Evolutionary conservation across 1,139 yeast genomes (phyloP).

Genomic region (Pichia sp.): DNA sequence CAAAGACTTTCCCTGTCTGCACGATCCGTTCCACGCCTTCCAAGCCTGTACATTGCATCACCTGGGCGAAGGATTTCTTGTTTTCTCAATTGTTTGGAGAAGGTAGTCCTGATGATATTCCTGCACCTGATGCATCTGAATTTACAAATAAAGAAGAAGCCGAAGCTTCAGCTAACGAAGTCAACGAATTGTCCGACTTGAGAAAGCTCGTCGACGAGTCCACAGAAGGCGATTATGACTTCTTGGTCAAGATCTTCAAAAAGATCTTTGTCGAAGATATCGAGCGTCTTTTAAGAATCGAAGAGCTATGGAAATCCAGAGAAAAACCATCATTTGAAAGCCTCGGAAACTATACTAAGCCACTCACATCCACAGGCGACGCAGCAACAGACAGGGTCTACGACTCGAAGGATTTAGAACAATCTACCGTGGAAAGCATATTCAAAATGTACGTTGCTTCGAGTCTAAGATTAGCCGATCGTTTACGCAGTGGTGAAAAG

Average conservation of each 20-base stretch:
- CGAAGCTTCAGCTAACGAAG: conserved; percentile 65
- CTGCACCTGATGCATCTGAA: conserved; percentile 43
- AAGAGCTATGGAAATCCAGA: conserved; percentile 77
- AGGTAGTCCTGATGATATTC: conserved; percentile 26
- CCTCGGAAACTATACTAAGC: not conserved
- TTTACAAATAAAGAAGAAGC: conserved; percentile 68
- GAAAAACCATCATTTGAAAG: conserved; percentile 46
- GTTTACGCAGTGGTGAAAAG: conserved; percentile 43
- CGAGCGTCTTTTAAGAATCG: conserved; percentile 66
- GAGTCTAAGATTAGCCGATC: conserved; percentile 46
- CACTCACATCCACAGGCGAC: conserved; percentile 1
- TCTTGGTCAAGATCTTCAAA: conserved; percentile 42
- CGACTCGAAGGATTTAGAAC: conserved; percentile 39
- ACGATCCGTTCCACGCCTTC: conserved; percentile 97
- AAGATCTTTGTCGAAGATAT: conserved; percentile 71
- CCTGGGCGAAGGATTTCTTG: conserved; percentile 95
- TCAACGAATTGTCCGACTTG: conserved; percentile 71
- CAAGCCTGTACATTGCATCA: conserved; percentile 92
- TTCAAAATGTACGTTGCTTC: conserved; percentile 57
- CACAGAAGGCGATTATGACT: conserved; percentile 31
- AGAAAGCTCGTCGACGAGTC: conserved; percentile 42
- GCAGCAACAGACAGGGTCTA: not conserved
- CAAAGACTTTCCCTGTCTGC: conserved; percentile 92
- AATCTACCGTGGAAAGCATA: conserved; percentile 68
- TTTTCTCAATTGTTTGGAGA: conserved; percentile 80